phyloP scores from a whole-genome alignment of 768 basidiomycete species.

The Lactarius hengduanensis region DNA sequence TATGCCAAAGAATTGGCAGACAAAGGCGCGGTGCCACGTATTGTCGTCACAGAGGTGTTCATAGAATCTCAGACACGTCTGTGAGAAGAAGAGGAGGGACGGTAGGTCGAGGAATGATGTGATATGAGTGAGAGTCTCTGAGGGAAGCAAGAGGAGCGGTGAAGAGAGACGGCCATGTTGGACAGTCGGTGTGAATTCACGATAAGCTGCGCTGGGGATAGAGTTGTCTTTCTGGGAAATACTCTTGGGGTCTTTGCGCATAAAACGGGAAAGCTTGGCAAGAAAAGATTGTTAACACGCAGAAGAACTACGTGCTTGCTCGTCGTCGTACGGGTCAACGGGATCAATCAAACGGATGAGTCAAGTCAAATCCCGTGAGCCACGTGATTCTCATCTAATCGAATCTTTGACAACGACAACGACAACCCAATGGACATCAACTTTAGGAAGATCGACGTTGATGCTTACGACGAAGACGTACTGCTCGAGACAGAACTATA shows the following conservation, averaged over 20 bases:
- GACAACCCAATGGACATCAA: constrained; percentile 44
- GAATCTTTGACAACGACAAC: not conserved
- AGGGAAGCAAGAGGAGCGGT: constrained; percentile 46
- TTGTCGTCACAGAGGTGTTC: constrained; percentile 73
- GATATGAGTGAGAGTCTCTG: constrained; percentile 74
- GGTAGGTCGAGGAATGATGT: constrained; percentile 69
- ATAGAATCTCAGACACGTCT: constrained; percentile 51
- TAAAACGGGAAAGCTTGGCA: constrained; percentile 46
- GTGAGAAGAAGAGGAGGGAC: constrained; percentile 55
- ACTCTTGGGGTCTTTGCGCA: constrained; percentile 58
- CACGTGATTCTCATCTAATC: not conserved
- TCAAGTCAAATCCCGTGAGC: not conserved
- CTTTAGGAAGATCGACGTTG: constrained; percentile 94
- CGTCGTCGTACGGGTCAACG: not conserved
- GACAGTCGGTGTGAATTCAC: constrained; percentile 38
- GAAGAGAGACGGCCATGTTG: constrained; percentile 30
- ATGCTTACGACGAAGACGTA: constrained; percentile 89
- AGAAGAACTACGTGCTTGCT: constrained; percentile 20
- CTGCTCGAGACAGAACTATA: constrained; percentile 83
- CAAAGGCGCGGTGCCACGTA: constrained; percentile 77
- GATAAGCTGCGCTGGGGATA: constrained; percentile 35
- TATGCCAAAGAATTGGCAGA: constrained; percentile 63
- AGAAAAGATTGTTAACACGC: constrained; percentile 10
- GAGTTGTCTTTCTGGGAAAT: constrained; percentile 40
- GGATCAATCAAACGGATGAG: not conserved